Conservation (phyloP, 202 grass and related monocot genomes). For the Carex arenaria region DNA sequence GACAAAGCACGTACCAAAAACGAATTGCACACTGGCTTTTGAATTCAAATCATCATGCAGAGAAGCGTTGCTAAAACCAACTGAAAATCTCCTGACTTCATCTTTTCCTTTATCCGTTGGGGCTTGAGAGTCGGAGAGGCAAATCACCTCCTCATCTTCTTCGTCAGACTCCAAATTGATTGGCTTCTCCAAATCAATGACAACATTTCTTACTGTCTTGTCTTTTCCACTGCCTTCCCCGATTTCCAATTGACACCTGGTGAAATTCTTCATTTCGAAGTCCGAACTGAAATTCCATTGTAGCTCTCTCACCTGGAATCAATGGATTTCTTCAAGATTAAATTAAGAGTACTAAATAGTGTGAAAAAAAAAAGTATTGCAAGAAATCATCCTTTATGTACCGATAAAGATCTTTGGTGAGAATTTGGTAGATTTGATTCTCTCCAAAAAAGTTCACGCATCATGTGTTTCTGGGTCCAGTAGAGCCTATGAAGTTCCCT, state of each 20-base stretch:
- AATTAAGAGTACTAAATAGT: background rate
- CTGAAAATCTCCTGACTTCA: slow-evolving; percentile 2
- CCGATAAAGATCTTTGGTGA: background rate
- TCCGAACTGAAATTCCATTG: slow-evolving; percentile 24
- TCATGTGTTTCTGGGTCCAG: slow-evolving; percentile 46
- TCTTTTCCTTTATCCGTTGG: background rate
- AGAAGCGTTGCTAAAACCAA: slow-evolving; percentile 1
- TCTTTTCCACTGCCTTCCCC: slow-evolving; percentile 18
- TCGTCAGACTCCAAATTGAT: slow-evolving; percentile 35
- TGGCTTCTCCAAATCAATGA: slow-evolving; percentile 47
- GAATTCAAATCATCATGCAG: slow-evolving; percentile 23
- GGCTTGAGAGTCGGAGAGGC: slow-evolving; percentile 10
- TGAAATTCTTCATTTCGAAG: background rate
- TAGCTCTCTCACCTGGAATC: background rate
- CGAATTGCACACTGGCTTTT: slow-evolving; percentile 1
- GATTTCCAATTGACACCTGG: background rate
- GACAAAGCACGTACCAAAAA: slow-evolving; percentile 11
- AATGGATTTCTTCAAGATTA: background rate
- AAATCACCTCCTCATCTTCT: slow-evolving; percentile 28
- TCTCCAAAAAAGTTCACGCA: slow-evolving; percentile 40
- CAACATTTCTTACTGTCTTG: background rate
- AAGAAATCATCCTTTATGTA: background rate
- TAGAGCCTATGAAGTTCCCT: slow-evolving; percentile 60
- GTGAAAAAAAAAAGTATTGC: background rate
- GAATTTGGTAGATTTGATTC: slow-evolving; percentile 16